Base-by-base conservation (phyloP, 345 rosid species). In the Moricandia arvensis region DNA sequence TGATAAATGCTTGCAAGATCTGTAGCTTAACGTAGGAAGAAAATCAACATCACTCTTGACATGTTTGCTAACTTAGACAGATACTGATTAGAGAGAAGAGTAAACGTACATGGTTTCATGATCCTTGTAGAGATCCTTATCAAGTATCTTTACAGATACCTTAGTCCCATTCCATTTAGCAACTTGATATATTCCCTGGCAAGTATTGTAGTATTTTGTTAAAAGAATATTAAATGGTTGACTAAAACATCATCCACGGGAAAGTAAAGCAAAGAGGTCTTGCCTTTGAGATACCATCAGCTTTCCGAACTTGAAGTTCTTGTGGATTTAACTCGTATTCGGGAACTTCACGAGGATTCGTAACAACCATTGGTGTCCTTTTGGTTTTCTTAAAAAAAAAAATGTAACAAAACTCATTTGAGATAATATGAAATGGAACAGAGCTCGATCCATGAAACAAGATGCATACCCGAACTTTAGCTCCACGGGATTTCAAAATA, bases 101-200 rank as follows among this genome's bases (percentile, higher is more conserved):
- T 66, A 47, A 26, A 80, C 89, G 4, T 86, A 92, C 97, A 87
- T 87, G 83, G 74, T 83, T 51, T 95, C 93, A 43, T 81, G 89
- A 59, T 92, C 89, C 58, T 88, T 75, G 68, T 79, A 86, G 80
- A 86, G 82, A 63, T 90, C 93, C 77, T 79, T 88, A 80, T 92
- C 98, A 43, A 95, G 87, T 80, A 95, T 95, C 96, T 95, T 95
- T 15, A 92, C 97, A 54, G 90, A 78, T 60, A 95, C 97, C 83
- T 92, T 92, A 62, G 99, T 92, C 68, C 99, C 99, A 71, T 95
- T 95, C 99, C 99, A 95, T 79, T 90, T 95, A 77, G 99, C 99
- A 73, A 90, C 89, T 89, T 95, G 99, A 87, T 89, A 95, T 57
- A 86, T 71, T 62, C 99, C 99, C 98, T 95, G 93, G 21, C 4